A percentile compares a stretch with the other conserved stretches of the same genome.
Conservation (phyloP, 352 stramenopile species). For the Globisporangium paddicum region DNA sequence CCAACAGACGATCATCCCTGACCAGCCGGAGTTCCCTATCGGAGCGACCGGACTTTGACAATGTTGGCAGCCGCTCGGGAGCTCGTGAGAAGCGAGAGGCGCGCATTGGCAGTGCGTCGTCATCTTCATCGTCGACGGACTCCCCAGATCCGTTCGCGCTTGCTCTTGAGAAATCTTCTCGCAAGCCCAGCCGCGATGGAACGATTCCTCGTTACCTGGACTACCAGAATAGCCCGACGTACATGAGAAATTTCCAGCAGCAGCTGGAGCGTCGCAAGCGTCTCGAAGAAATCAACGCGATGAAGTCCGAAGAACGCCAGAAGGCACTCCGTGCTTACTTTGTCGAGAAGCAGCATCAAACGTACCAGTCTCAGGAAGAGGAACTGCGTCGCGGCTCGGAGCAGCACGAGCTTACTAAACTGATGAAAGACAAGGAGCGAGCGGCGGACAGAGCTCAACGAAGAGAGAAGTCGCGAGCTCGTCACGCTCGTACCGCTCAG, state of each 20-base stretch:
- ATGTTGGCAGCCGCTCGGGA: slow-evolving; percentile 7
- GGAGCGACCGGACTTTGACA: slow-evolving; percentile 9
- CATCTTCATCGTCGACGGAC: slow-evolving; percentile 24
- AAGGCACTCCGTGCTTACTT: slow-evolving; percentile 43
- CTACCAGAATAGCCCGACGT: slow-evolving; percentile 45
- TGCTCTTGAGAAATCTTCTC: slow-evolving; percentile 11
- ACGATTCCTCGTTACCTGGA: slow-evolving; percentile 59
- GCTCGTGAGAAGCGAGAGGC: not conserved
- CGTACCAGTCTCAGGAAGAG: slow-evolving; percentile 29
- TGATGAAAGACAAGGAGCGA: slow-evolving; percentile 23
- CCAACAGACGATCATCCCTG: slow-evolving; percentile 4
- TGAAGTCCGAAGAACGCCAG: slow-evolving; percentile 56
- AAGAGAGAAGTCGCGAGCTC: slow-evolving; percentile 6
- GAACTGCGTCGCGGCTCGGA: slow-evolving; percentile 50
- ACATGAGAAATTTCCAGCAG: slow-evolving; percentile 37
- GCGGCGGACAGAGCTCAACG: slow-evolving; percentile 5
- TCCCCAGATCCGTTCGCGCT: slow-evolving; percentile 24
- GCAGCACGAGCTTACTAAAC: slow-evolving; percentile 39
- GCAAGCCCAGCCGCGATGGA: slow-evolving; percentile 42
- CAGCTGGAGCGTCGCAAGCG: slow-evolving; percentile 64
- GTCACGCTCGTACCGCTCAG: not conserved
- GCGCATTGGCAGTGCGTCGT: slow-evolving; percentile 10
- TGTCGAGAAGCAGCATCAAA: slow-evolving; percentile 38
- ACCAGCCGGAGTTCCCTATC: slow-evolving; percentile 4
- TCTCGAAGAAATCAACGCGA: slow-evolving; percentile 55